Conservation (phyloP, 306 rosid genomes). For the Urtica urens region DNA sequence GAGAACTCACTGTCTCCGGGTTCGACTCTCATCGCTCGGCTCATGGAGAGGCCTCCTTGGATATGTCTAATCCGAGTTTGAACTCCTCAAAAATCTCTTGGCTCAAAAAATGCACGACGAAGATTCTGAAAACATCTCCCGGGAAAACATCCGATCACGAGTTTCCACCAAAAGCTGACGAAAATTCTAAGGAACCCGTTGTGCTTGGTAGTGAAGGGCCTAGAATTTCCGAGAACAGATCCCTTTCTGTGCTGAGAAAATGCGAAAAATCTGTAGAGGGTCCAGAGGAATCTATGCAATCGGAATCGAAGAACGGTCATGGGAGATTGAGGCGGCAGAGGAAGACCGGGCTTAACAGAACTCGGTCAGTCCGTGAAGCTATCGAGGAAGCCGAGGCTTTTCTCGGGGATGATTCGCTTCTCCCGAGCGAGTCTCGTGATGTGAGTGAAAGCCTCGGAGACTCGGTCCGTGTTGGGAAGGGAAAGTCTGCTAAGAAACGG, state of each 20-base stretch:
- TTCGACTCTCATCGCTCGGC: slow-evolving; percentile 41
- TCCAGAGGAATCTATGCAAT: slow-evolving; percentile 63
- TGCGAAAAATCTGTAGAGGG: slow-evolving; percentile 26
- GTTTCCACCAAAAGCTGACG: slow-evolving; percentile 28
- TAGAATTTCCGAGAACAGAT: slow-evolving; percentile 20
- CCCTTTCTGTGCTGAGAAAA: slow-evolving; percentile 20
- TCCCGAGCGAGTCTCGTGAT: slow-evolving; percentile 22
- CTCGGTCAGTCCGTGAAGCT: slow-evolving; percentile 58
- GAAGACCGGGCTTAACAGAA: slow-evolving; percentile 51
- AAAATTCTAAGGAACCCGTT: slow-evolving; percentile 16
- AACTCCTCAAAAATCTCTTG: slow-evolving; percentile 38
- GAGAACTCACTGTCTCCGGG: slow-evolving; percentile 51
- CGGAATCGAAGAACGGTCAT: slow-evolving; percentile 35
- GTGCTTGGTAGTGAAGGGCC: slow-evolving; percentile 18
- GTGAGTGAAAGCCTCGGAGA: slow-evolving; percentile 38
- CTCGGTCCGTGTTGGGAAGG: slow-evolving; percentile 30
- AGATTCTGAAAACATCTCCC: slow-evolving; percentile 57
- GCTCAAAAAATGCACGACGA: slow-evolving; percentile 57
- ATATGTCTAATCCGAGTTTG: slow-evolving; percentile 21
- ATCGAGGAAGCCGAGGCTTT: slow-evolving; percentile 66
- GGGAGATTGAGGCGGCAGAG: slow-evolving; percentile 29
- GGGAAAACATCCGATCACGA: slow-evolving; percentile 31
- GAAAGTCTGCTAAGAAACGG: slow-evolving; percentile 46
- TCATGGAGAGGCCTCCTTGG: slow-evolving; percentile 18
- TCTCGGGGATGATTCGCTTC: slow-evolving; percentile 36